These are phyloP conservation scores for Alternaria longipes DNA, from an alignment of 2,329 filamentous ascomycete genomes.

Conservation along the genomic window DNA sequence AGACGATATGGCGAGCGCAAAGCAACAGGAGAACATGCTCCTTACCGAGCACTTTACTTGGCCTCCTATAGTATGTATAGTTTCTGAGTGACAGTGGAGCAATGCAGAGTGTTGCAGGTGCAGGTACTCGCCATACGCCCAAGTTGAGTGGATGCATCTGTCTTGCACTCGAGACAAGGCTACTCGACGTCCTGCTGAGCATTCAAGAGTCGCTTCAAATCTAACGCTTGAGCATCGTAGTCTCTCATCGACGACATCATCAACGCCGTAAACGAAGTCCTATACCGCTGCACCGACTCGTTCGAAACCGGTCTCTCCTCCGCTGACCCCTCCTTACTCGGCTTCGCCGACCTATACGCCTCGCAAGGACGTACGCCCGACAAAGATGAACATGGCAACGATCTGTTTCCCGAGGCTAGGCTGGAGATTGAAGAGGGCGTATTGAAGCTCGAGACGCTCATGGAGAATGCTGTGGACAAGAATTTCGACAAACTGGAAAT, in stretches of 20 bases:
- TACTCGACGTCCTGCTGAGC: neutral
- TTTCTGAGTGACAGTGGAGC: neutral
- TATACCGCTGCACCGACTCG: constrained; percentile 87
- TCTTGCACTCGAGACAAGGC: neutral
- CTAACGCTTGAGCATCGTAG: constrained; percentile 56
- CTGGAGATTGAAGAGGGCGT: constrained; percentile 85
- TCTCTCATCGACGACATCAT: constrained; percentile 97
- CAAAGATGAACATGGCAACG: constrained; percentile 52
- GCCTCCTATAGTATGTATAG: constrained; percentile 78
- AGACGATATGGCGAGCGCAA: constrained; percentile 53
- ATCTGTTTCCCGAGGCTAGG: constrained; percentile 60
- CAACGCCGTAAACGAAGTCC: constrained; percentile 92
- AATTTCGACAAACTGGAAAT: constrained; percentile 69
- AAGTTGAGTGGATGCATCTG: neutral
- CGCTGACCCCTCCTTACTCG: constrained; percentile 77
- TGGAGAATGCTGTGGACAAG: constrained; percentile 60
- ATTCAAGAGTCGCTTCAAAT: neutral
- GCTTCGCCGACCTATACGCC: constrained; percentile 70
- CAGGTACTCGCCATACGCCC: constrained; percentile 16
- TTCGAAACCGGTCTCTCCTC: constrained; percentile 83
- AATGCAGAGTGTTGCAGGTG: neutral
- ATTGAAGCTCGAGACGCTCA: constrained; percentile 59
- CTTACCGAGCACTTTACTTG: constrained; percentile 97
- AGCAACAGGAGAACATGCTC: constrained; percentile 66
- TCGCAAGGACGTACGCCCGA: constrained; percentile 57